phyloP scores from a whole-genome alignment of 73 alveolate species.

The Blepharisma japonicum region DNA sequence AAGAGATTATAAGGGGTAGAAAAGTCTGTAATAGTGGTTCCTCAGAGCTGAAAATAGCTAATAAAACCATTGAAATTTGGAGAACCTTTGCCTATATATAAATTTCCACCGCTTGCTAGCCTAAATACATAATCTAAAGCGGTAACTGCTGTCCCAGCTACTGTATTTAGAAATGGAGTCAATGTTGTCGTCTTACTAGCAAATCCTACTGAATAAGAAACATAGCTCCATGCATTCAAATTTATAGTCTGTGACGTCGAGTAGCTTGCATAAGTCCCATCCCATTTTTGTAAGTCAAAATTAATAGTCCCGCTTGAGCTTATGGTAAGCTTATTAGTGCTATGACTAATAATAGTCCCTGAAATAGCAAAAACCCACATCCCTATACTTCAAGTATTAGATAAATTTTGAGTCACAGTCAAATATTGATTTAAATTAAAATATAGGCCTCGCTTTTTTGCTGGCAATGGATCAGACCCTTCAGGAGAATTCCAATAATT shows the following conservation, averaged over 20 bases:
- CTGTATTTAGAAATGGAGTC: no score
- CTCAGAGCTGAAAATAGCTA: neutral
- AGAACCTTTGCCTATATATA: neutral
- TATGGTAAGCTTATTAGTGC: neutral
- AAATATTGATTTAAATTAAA: no score
- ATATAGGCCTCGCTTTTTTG: no score
- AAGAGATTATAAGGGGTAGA: neutral
- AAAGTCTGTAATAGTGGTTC: neutral
- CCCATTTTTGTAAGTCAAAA: neutral
- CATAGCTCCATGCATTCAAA: no score
- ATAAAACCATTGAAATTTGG: constrained; percentile 1
- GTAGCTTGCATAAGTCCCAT: neutral
- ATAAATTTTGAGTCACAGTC: neutral
- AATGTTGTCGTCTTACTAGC: no score
- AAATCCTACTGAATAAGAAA: no score
- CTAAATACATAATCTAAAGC: no score
- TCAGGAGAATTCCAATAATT: no score
- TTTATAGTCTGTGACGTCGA: neutral
- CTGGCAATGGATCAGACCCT: no score
- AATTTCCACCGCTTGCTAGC: no score
- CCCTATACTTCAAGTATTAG: neutral
- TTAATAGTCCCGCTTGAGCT: neutral
- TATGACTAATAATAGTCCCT: neutral
- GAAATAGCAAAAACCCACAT: neutral
- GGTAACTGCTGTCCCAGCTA: no score